These are phyloP conservation scores for Melampsora occidentalis DNA, from an alignment of 1,284 basidiomycete genomes.

Conservation along the genomic window DNA sequence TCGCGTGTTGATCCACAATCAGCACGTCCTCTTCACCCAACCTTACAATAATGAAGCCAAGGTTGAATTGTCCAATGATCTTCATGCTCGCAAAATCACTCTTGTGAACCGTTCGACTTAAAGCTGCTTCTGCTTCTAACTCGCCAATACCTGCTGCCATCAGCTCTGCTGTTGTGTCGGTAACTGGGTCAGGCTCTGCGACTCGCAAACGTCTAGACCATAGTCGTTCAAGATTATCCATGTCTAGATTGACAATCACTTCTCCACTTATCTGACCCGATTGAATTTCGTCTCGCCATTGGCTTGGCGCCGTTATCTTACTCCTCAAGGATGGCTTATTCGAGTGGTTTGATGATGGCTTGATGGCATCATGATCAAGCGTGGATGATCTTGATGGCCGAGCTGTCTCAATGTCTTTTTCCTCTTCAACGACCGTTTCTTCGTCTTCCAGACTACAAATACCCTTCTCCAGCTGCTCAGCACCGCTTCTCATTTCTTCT, in stretches of 20 bases:
- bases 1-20: slow-evolving; percentile 79
- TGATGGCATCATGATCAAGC: slow-evolving; percentile 2
- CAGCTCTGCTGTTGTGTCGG: background rate
- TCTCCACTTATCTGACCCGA: slow-evolving; percentile 1
- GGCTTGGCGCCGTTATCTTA: background rate
- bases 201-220: background rate
- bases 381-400: slow-evolving; percentile 1
- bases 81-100: slow-evolving; percentile 79
- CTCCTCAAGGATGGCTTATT: background rate
- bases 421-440: background rate
- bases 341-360: background rate
- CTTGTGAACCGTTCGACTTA: slow-evolving; percentile 83
- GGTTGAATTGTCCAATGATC: slow-evolving; percentile 90
- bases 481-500: background rate
- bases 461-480: background rate
- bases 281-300: slow-evolving; percentile 4
- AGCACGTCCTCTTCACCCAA: slow-evolving; percentile 61
- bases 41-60: slow-evolving; percentile 81
- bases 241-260: background rate
- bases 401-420: background rate
- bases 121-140: slow-evolving; percentile 64
- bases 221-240: background rate
- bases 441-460: background rate
- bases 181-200: background rate
- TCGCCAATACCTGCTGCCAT: slow-evolving; percentile 64